Percentiles rank a stretch among this genome's conserved stretches.
phyloP scores from a whole-genome alignment of 2,329 filamentous ascomycete genomes.

The Chrysoporthe cubensis region DNA sequence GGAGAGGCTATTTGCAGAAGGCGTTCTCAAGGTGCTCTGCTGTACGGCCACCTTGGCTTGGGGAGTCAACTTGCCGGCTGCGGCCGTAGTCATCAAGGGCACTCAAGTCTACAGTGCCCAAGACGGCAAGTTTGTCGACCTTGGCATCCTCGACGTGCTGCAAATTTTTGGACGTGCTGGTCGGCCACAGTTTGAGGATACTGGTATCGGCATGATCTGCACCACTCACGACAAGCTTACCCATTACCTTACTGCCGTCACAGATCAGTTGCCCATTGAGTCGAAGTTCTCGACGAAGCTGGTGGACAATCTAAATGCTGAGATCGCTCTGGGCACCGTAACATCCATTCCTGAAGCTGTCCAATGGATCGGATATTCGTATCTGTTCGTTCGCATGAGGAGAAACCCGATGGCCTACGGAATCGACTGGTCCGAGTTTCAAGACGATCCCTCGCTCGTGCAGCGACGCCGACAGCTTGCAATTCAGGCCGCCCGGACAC shows the following conservation, averaged over 20 bases:
- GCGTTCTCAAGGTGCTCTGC: constrained; percentile 94
- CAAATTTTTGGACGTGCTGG: constrained; percentile 99
- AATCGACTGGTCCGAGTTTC: constrained; percentile 90
- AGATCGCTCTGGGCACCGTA: constrained; percentile 91
- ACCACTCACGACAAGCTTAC: constrained; percentile 92
- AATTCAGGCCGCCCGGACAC: constrained; percentile 81
- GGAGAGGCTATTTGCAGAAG: constrained; percentile 87
- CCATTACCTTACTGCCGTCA: constrained; percentile 91
- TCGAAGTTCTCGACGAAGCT: constrained; percentile 93
- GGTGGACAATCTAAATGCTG: constrained; percentile 95
- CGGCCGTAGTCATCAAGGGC: constrained; percentile 96
- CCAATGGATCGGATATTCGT: constrained; percentile 97
- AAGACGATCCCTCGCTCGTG: constrained; percentile 85
- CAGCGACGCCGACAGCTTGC: constrained; percentile 83
- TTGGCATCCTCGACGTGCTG: constrained; percentile 94
- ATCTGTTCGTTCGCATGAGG: constrained; percentile 95
- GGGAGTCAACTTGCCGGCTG: constrained; percentile 98
- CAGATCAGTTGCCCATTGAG: constrained; percentile 94
- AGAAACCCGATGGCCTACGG: constrained; percentile 90
- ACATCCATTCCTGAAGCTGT: constrained; percentile 93
- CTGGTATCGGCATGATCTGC: constrained; percentile 96
- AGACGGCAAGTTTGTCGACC: constrained; percentile 93
- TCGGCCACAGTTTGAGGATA: constrained; percentile 96
- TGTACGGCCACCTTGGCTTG: constrained; percentile 97
- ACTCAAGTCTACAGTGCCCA: constrained; percentile 97